These are phyloP conservation scores for Globisporangium uncinulatum DNA, from an alignment of 352 stramenopile genomes.

Conservation along the genomic window DNA sequence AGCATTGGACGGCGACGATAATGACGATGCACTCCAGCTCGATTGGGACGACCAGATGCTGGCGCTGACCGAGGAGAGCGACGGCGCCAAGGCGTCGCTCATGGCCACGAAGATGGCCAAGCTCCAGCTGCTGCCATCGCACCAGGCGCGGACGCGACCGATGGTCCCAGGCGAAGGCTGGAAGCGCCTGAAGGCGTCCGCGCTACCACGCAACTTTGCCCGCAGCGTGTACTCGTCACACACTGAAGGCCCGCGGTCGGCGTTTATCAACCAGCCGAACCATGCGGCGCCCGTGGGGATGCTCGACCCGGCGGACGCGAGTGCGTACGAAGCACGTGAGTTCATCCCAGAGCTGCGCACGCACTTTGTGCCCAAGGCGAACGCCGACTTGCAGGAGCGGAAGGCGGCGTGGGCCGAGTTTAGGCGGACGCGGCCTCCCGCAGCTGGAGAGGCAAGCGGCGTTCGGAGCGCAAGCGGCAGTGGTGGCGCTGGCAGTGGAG, in stretches of 20 bases:
- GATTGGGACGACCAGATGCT: conserved; percentile 43
- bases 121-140: conserved; percentile 34
- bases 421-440: conserved; percentile 8
- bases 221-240: conserved; percentile 46
- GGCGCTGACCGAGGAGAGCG: conserved; percentile 37
- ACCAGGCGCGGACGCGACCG: conserved; percentile 8
- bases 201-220: conserved; percentile 54
- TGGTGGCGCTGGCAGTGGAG: conserved; percentile 10
- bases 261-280: conserved; percentile 67
- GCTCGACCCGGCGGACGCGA: conserved; percentile 57
- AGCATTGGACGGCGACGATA: conserved; percentile 7
- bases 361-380: conserved; percentile 45
- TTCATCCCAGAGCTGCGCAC: conserved; percentile 55
- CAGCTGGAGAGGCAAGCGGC: not conserved
- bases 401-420: conserved; percentile 43
- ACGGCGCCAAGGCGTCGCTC: conserved; percentile 39
- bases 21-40: conserved; percentile 26
- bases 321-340: conserved; percentile 50
- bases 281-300: conserved; percentile 55
- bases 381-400: conserved; percentile 56
- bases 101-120: conserved; percentile 57
- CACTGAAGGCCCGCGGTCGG: conserved; percentile 50
- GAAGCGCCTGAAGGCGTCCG: conserved; percentile 61
- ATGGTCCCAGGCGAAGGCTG: conserved; percentile 49
- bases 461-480: not conserved